Evolutionary conservation across 192 early-diverging fungal species (phyloP).

Genomic region (Entomortierella beljakovae): DNA sequence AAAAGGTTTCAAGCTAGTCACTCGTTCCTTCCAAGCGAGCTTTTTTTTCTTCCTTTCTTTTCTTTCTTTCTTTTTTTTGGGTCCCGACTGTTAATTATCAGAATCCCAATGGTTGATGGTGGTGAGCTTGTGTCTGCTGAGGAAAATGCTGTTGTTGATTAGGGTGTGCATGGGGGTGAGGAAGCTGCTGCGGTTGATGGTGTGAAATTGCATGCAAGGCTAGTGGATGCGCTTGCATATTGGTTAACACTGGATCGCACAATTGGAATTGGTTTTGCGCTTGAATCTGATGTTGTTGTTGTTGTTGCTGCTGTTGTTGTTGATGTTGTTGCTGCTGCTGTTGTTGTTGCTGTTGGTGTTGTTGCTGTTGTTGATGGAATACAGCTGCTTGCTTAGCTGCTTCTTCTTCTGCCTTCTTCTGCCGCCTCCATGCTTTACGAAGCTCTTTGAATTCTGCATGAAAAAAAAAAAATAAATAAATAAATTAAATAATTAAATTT

Average conservation of each 20-base stretch:
- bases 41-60: background rate
- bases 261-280: conserved; percentile 25
- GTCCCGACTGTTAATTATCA: conserved; percentile 1
- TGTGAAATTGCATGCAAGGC: conserved; percentile 23
- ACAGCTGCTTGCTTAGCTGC: conserved; percentile 50
- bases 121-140: conserved; percentile 16
- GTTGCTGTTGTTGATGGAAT: conserved; percentile 19
- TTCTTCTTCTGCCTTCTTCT: conserved; percentile 64
- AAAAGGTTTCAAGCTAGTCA: background rate
- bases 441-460: conserved; percentile 70
- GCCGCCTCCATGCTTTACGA: conserved; percentile 66
- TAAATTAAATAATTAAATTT: too few species aligned
- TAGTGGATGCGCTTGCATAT: conserved; percentile 34
- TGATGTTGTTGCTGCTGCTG: conserved; percentile 14
- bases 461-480: conserved; percentile 2
- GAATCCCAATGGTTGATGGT: conserved; percentile 52
- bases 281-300: conserved; percentile 8
- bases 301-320: background rate
- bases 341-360: conserved; percentile 19
- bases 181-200: conserved; percentile 42
- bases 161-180: conserved; percentile 48
- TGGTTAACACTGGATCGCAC: conserved; percentile 35
- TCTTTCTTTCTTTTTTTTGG: background rate
- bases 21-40: background rate
- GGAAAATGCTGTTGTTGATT: conserved; percentile 37